phyloP scores from a whole-genome alignment of 768 basidiomycete species.

The Lactarius evosmus region DNA sequence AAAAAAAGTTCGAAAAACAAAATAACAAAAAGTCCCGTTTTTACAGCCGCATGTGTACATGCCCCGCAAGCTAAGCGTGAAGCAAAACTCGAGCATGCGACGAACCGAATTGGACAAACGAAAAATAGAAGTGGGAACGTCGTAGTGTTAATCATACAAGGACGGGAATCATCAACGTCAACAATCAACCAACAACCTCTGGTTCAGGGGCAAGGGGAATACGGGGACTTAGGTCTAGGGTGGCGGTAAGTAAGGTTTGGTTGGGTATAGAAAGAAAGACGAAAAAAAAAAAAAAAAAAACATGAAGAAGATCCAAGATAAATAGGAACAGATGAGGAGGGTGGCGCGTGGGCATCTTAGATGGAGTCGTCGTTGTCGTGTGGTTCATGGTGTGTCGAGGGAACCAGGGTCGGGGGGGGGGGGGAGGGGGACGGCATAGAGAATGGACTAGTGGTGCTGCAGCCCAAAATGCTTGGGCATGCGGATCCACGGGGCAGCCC shows the following conservation, averaged over 20 bases:
- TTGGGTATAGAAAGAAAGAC: slow-evolving; percentile 19
- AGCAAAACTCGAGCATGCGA: background rate
- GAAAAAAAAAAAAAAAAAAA: too few species aligned
- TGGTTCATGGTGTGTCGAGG: slow-evolving; percentile 6
- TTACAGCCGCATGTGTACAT: slow-evolving; percentile 2
- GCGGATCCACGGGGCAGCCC: slow-evolving; percentile 32
- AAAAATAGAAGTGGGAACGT: background rate
- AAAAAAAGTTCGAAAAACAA: background rate
- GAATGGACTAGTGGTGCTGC: slow-evolving; percentile 18
- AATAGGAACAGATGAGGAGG: slow-evolving; percentile 5
- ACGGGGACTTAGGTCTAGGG: slow-evolving; percentile 3
- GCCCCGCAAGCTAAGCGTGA: slow-evolving; percentile 2
- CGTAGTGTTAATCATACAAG: slow-evolving; percentile 14
- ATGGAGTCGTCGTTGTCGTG: slow-evolving; percentile 13
- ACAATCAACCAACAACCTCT: slow-evolving; percentile 12
- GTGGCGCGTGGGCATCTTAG: slow-evolving; percentile 23
- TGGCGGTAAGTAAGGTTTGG: slow-evolving; percentile 9
- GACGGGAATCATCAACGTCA: slow-evolving; percentile 10
- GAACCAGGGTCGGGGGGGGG: background rate
- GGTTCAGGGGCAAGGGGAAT: background rate
- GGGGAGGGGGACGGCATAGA: background rate
- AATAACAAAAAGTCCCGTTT: slow-evolving; percentile 2
- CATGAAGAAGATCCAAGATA: background rate
- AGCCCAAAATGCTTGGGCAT: slow-evolving; percentile 23
- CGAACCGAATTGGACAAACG: slow-evolving; percentile 1